Conservation (phyloP, 1,284 basidiomycete species). For the Leucoagaricus sp. region DNA sequence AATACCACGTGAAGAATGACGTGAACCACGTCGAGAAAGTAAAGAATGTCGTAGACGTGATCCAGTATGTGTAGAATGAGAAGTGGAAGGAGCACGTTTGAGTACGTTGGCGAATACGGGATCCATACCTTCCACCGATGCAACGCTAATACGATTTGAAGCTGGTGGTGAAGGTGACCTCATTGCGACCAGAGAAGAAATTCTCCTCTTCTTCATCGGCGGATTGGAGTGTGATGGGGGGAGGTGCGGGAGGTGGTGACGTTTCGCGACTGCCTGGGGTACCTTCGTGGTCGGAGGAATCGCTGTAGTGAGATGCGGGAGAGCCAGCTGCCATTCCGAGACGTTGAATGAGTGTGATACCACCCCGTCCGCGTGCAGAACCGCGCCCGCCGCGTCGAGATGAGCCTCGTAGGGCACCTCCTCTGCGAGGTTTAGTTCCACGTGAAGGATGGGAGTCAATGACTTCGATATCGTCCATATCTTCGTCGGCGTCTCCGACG, state of each 20-base stretch:
- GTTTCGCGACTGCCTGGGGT: slow-evolving; percentile 29
- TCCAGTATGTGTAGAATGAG: slow-evolving; percentile 44
- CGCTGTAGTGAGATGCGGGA: slow-evolving; percentile 54
- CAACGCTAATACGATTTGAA: slow-evolving; percentile 34
- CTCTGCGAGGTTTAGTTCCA: slow-evolving; percentile 40
- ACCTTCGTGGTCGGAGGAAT: slow-evolving; percentile 37
- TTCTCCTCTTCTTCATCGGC: slow-evolving; percentile 37
- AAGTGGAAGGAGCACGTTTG: slow-evolving; percentile 57
- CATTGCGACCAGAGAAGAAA: slow-evolving; percentile 21
- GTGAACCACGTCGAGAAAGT: slow-evolving; percentile 41
- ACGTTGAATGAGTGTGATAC: slow-evolving; percentile 60
- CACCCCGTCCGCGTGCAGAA: slow-evolving; percentile 49
- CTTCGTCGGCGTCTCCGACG: slow-evolving; percentile 40
- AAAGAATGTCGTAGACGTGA: slow-evolving; percentile 55
- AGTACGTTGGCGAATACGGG: slow-evolving; percentile 79
- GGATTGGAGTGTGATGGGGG: slow-evolving; percentile 47
- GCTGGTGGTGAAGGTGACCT: slow-evolving; percentile 42
- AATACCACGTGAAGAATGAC: slow-evolving; percentile 21
- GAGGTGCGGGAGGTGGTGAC: slow-evolving; percentile 51
- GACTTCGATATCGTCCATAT: slow-evolving; percentile 23
- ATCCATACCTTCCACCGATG: slow-evolving; percentile 83
- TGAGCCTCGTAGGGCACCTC: slow-evolving; percentile 34
- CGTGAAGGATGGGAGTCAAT: not conserved
- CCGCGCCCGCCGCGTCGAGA: slow-evolving; percentile 52
- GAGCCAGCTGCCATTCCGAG: slow-evolving; percentile 58